Conservation (phyloP, 176 grass and related monocot species). For the Stipa capillata region DNA sequence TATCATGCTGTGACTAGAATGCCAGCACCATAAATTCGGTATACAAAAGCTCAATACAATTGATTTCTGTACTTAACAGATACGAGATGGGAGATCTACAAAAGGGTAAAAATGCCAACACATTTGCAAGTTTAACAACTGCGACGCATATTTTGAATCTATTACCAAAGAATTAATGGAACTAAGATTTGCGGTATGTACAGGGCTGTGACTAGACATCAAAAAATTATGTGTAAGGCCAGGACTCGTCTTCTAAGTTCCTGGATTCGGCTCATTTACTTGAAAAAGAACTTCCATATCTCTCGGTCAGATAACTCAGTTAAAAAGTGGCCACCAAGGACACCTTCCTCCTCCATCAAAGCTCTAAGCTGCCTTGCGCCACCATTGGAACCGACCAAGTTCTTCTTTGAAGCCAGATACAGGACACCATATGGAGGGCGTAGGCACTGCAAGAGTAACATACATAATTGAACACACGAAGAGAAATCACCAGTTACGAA, state of each 20-base stretch:
- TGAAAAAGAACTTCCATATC: constrained; percentile 95
- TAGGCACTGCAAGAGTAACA: constrained; percentile 52
- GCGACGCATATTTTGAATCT: constrained; percentile 13
- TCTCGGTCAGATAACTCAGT: constrained; percentile 56
- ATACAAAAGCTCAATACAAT: constrained; percentile 2
- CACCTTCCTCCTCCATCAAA: constrained; percentile 77
- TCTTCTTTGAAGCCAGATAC: constrained; percentile 78
- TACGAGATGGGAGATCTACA: background rate
- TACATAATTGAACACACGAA: background rate
- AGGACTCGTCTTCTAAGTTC: background rate
- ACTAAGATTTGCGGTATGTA: constrained; percentile 36
- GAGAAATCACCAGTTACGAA: background rate
- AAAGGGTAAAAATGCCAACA: background rate
- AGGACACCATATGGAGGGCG: constrained; percentile 80
- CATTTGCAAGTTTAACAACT: constrained; percentile 14
- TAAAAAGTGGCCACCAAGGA: constrained; percentile 65
- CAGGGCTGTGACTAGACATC: constrained; percentile 9
- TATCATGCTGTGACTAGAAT: constrained; percentile 8
- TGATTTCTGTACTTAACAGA: constrained; percentile 9
- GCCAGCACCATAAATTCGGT: constrained; percentile 3
- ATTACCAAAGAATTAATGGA: constrained; percentile 51
- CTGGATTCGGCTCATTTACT: constrained; percentile 27
- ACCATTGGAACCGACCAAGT: constrained; percentile 61
- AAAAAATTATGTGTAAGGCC: constrained; percentile 1
- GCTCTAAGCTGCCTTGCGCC: constrained; percentile 54